These are phyloP conservation scores for Trypanosoma conorhini DNA, from an alignment of 208 protist species.

Conservation along the genomic window DNA sequence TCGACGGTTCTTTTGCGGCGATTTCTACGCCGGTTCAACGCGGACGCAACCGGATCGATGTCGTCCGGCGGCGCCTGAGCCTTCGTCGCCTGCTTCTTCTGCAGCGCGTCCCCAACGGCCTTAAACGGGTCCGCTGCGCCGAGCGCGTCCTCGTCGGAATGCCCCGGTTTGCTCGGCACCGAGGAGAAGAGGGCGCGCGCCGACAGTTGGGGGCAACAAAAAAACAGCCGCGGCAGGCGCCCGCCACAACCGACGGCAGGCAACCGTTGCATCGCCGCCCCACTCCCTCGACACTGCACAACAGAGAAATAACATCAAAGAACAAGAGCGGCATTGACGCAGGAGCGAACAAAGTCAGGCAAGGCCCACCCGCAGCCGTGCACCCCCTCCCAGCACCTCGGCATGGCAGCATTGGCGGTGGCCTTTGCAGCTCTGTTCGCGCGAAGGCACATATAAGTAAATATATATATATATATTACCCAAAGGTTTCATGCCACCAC, in stretches of 20 bases:
- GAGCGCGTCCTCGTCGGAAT: constrained; percentile 53
- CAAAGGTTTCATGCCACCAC: no score
- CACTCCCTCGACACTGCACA: not conserved
- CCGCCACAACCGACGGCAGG: not conserved
- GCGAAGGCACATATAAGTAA: no score
- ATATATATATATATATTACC: no score
- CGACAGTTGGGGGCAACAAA: not conserved
- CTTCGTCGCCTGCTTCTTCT: constrained; percentile 5
- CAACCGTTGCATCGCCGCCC: not conserved
- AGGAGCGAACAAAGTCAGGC: not conserved
- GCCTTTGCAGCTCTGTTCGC: no score
- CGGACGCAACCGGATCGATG: constrained; percentile 30
- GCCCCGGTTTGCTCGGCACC: constrained; percentile 29
- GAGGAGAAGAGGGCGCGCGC: not conserved
- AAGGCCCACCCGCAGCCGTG: no score
- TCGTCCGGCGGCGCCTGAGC: constrained; percentile 28
- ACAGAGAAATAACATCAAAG: not conserved
- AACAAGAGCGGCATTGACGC: not conserved
- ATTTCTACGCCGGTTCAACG: constrained; percentile 44
- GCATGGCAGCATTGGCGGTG: no score
- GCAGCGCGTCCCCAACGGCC: constrained; percentile 35
- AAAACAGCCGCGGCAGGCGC: not conserved
- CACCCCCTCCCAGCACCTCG: no score
- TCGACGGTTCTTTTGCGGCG: constrained; percentile 66
- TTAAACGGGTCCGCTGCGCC: constrained; percentile 50